A percentile compares a stretch with the other conserved stretches of the same genome.
These are phyloP conservation scores for Globisporangium megalacanthum DNA, from an alignment of 352 stramenopile genomes.

Conservation along the genomic window DNA sequence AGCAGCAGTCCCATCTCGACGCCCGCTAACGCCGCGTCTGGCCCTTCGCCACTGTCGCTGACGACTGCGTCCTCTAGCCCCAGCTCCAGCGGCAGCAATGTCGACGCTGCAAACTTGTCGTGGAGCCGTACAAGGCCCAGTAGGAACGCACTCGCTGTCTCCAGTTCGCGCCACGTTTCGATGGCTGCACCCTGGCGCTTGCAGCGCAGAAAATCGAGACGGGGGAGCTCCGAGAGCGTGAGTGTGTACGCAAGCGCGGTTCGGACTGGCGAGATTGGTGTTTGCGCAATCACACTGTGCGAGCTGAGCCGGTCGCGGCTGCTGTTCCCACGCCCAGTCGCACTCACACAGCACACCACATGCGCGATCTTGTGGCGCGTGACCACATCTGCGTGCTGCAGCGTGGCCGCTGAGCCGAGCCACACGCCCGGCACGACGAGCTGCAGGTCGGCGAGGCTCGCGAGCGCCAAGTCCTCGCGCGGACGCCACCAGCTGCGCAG, in stretches of 20 bases:
- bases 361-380: slow-evolving; percentile 14
- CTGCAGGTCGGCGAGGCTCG: slow-evolving; percentile 23
- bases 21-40: neutral
- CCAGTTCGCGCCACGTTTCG: slow-evolving; percentile 8
- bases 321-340: neutral
- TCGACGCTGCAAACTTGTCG: slow-evolving; percentile 3
- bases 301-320: neutral
- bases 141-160: slow-evolving; percentile 6
- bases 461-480: slow-evolving; percentile 11
- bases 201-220: slow-evolving; percentile 1
- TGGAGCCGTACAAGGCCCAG: slow-evolving; percentile 1
- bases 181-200: neutral
- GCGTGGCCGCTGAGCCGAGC: slow-evolving; percentile 25
- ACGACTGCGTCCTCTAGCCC: no score
- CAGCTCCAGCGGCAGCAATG: neutral
- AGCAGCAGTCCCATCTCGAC: slow-evolving; percentile 14
- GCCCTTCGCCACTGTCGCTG: neutral
- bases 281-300: slow-evolving; percentile 1
- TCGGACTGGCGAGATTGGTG: neutral
- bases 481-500: slow-evolving; percentile 11
- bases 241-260: slow-evolving; percentile 10
- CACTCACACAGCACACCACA: slow-evolving; percentile 10
- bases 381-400: slow-evolving; percentile 13
- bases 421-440: slow-evolving; percentile 27
- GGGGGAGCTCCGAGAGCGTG: slow-evolving; percentile 7